These are phyloP conservation scores for Fusarium abutilonis DNA, from an alignment of 2,329 filamentous ascomycete genomes.

Conservation along the genomic window DNA sequence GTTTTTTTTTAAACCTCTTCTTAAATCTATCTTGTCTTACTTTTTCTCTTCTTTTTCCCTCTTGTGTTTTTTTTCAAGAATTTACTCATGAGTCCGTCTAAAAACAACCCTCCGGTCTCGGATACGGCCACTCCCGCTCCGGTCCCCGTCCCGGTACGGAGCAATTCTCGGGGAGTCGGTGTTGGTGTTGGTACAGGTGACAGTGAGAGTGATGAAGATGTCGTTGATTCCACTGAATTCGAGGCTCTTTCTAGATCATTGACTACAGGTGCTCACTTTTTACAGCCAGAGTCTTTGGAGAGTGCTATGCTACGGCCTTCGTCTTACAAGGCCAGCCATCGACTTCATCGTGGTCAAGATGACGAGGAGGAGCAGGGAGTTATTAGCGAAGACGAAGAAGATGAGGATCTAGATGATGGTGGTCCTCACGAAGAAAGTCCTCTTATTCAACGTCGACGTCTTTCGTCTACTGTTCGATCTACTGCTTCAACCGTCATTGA, in stretches of 20 bases:
- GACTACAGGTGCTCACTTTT: conserved; percentile 51
- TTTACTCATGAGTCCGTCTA: conserved; percentile 22
- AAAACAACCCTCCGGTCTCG: conserved; percentile 11
- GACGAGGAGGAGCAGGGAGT: conserved; percentile 24
- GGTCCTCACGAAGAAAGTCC: conserved; percentile 42
- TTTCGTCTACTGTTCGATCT: conserved; percentile 31
- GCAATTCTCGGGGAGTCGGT: conserved; percentile 13
- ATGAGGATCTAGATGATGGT: conserved; percentile 15
- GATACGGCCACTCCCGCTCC: conserved; percentile 22
- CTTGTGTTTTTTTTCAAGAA: background rate
- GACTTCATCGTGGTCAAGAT: conserved; percentile 10
- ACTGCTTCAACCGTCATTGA: conserved; percentile 19
- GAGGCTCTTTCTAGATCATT: conserved; percentile 53
- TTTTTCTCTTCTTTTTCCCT: background rate
- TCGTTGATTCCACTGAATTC: conserved; percentile 39
- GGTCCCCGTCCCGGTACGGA: conserved; percentile 38
- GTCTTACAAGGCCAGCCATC: conserved; percentile 34
- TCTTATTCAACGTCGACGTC: conserved; percentile 36
- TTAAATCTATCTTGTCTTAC: background rate
- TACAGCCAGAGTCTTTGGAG: conserved; percentile 56
- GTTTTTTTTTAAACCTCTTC: conserved; percentile 13
- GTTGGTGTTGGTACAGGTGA: background rate
- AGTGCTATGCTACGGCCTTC: conserved; percentile 52
- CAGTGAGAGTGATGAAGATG: conserved; percentile 21
- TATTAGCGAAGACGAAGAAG: conserved; percentile 15